These are phyloP conservation scores for Pelargonium citronellum DNA, from an alignment of 441 rosid species.

Conservation along the genomic window DNA sequence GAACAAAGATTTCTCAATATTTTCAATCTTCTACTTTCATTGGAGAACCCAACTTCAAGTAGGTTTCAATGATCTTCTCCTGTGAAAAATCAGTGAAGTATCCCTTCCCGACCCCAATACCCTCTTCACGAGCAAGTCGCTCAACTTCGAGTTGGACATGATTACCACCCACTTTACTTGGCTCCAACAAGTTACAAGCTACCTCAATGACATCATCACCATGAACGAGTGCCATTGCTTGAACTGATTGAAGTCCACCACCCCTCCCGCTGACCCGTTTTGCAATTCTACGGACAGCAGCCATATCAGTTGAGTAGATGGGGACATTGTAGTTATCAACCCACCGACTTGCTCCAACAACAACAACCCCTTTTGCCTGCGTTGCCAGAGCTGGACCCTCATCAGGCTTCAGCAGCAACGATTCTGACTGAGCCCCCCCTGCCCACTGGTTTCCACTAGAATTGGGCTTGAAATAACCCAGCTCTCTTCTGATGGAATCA, in stretches of 20 bases:
- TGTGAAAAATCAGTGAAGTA: constrained; percentile 68
- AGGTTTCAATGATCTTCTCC: constrained; percentile 46
- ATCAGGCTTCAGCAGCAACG: constrained; percentile 52
- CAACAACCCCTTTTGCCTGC: constrained; percentile 51
- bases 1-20: neutral
- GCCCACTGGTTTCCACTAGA: constrained; percentile 51
- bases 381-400: constrained; percentile 54
- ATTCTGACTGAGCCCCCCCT: constrained; percentile 47
- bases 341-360: constrained; percentile 72
- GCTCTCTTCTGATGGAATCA: constrained; percentile 74
- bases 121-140: constrained; percentile 50
- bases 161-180: constrained; percentile 59
- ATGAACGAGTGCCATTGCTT: constrained; percentile 84
- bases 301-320: constrained; percentile 44
- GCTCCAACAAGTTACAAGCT: constrained; percentile 79
- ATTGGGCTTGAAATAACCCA: constrained; percentile 81
- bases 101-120: constrained; percentile 57
- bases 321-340: constrained; percentile 81
- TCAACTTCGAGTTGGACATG: constrained; percentile 66
- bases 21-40: constrained; percentile 12
- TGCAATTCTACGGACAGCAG: constrained; percentile 51
- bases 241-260: constrained; percentile 70
- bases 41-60: constrained; percentile 28
- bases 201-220: constrained; percentile 60
- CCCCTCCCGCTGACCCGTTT: constrained; percentile 65